Conservation (phyloP, 352 stramenopile species). For the Peronospora belbahrii region DNA sequence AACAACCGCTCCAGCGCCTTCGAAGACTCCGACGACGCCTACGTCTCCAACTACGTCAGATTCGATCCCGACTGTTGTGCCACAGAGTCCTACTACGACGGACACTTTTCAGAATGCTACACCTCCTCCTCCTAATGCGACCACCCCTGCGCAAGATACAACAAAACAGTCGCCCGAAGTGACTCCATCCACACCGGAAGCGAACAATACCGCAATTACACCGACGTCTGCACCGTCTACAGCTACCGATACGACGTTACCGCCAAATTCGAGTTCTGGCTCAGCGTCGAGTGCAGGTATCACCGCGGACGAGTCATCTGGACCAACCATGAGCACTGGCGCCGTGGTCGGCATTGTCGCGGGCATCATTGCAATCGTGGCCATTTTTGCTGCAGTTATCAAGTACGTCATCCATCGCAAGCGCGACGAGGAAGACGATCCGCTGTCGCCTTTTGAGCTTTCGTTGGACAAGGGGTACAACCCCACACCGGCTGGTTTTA, state of each 20-base stretch:
- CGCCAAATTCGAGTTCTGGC: conserved; percentile 12
- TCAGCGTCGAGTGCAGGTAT: conserved; percentile 14
- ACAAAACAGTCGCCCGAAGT: not conserved
- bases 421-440: conserved; percentile 59
- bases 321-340: conserved; percentile 58
- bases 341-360: conserved; percentile 61
- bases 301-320: conserved; percentile 17
- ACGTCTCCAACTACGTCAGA: not conserved
- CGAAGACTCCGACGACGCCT: conserved; percentile 16
- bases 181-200: not conserved
- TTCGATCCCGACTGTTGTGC: not conserved
- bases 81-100: too few species aligned
- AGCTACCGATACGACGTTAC: conserved; percentile 18
- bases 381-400: conserved; percentile 46
- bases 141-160: not conserved
- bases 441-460: conserved; percentile 73
- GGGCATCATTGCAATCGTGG: conserved; percentile 53
- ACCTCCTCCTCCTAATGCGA: not conserved
- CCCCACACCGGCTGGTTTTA: conserved; percentile 26
- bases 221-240: conserved; percentile 1
- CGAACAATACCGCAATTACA: not conserved
- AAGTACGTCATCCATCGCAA: conserved; percentile 49
- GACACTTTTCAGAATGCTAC: not conserved
- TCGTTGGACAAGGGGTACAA: conserved; percentile 81
- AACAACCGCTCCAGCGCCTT: too few species aligned